Base-by-base conservation (phyloP, 1,284 basidiomycete species). In the Naganishia cerealis region DNA sequence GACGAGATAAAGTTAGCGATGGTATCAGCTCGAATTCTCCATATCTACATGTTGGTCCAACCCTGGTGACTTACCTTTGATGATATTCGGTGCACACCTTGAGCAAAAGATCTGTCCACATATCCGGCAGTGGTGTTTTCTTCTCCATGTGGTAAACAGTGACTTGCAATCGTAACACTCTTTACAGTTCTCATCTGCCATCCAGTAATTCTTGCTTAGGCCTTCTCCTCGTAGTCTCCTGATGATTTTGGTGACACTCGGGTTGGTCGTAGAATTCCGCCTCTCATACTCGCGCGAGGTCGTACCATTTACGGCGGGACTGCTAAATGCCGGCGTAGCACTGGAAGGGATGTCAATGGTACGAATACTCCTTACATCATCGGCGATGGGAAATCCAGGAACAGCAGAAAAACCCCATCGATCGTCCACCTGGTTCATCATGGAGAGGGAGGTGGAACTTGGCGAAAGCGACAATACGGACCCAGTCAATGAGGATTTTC, bases 111-210 rank as follows among this genome's bases (percentile, higher is more conserved):
- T 83, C 86, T 92, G 94, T n/a, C 78, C 93, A 76, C 93, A 94
- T 78, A 93, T 93, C 24, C 91, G 86, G 82, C 94, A 96, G 77
- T 97, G 94, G 76, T 97, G 94, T 77, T 95, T 96, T 69, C 94
- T 83, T 63, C 93, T 84, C 90, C 92, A 95, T 3, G 92, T 87
- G 1, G 91, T 92, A 79, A 97, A 97, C 16, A 80, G 77, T 18
- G 77, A 79, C 71, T 79, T 92, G 82, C 93, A 96, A 78, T 94
- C 91, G 77, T 92, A 94, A 77, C 93, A 96, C 75, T 97, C 95
- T 76, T 91, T 96, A 75, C 91, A 92, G 67, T 91, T 90, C 75
- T 94, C 92, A 76, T 99, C 96, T 70, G 94, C 91, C 91, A 96
- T 95, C 94, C 94, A 97, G 77, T 95, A 96, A 75, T 94, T 91